These are phyloP conservation scores for Sclerotinia trifoliorum DNA, from an alignment of 2,329 filamentous ascomycete genomes.

Conservation along the genomic window DNA sequence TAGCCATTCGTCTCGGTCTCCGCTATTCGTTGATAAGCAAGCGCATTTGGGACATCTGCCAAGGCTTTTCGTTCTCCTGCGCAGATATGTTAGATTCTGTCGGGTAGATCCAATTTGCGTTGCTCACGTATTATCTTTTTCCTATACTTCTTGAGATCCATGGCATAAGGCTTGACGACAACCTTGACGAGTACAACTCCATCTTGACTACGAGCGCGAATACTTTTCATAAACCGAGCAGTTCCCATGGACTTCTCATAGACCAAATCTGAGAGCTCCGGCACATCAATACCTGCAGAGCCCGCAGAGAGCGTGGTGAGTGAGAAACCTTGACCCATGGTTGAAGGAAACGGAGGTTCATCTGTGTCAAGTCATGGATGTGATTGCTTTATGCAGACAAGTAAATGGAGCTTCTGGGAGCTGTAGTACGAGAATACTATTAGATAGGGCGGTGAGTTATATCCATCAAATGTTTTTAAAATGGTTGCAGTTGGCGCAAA, in stretches of 20 bases:
- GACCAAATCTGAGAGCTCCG: slow-evolving; percentile 83
- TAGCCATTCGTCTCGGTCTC: slow-evolving; percentile 92
- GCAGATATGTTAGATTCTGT: slow-evolving; percentile 25
- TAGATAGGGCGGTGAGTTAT: not conserved
- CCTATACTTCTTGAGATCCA: slow-evolving; percentile 78
- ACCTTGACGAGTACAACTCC: slow-evolving; percentile 93
- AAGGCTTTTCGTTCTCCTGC: slow-evolving; percentile 78
- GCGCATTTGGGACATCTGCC: slow-evolving; percentile 81
- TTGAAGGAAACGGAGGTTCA: slow-evolving; percentile 35
- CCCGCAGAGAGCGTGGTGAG: slow-evolving; percentile 88
- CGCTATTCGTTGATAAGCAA: slow-evolving; percentile 85
- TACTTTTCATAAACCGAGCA: slow-evolving; percentile 94
- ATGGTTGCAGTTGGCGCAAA: not conserved
- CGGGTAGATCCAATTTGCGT: not conserved
- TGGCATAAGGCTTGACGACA: slow-evolving; percentile 85
- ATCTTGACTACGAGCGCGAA: slow-evolving; percentile 84
- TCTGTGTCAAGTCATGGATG: slow-evolving; percentile 35
- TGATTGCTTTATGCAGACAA: not conserved
- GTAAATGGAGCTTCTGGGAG: not conserved
- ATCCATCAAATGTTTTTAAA: not conserved
- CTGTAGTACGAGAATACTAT: not conserved
- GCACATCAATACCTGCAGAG: slow-evolving; percentile 88
- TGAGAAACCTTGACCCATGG: slow-evolving; percentile 96
- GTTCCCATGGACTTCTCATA: slow-evolving; percentile 92
- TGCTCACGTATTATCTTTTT: slow-evolving; percentile 69